Conservation (phyloP, 208 protist species). For the Wallacemonas sp. region DNA sequence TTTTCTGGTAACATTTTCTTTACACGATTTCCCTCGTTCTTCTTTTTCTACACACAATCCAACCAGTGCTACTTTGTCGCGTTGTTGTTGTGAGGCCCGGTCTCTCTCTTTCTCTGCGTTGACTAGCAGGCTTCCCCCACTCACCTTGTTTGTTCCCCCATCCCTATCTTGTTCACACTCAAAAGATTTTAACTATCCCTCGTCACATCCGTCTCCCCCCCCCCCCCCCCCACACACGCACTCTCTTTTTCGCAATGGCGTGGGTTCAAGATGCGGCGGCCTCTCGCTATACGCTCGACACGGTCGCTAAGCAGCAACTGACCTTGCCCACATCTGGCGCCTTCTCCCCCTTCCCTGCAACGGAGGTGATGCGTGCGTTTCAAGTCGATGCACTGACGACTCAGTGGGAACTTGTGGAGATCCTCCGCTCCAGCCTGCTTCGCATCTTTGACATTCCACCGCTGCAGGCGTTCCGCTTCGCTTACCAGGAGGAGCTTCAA, state of each 20-base stretch:
- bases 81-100: neutral
- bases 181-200: no score
- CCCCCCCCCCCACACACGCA: no score
- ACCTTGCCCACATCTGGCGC: constrained; percentile 56
- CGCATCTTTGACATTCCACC: constrained; percentile 66
- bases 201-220: no score
- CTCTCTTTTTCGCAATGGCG: constrained; percentile 36
- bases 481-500: constrained; percentile 79
- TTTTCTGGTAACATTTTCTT: constrained; percentile 3
- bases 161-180: no score
- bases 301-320: constrained; percentile 81
- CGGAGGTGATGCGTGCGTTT: constrained; percentile 78
- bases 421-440: constrained; percentile 64
- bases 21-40: neutral
- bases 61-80: no score
- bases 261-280: constrained; percentile 62
- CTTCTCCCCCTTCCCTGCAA: constrained; percentile 76
- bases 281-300: constrained; percentile 70
- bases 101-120: neutral
- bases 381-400: constrained; percentile 73
- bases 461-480: constrained; percentile 68
- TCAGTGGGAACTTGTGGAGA: constrained; percentile 79
- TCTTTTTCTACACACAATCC: constrained; percentile 24
- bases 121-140: neutral
- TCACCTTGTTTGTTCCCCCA: constrained; percentile 14